Evolutionary conservation across 2,329 filamentous ascomycete species (phyloP).

Genomic region (Intubia oerlemansii): DNA sequence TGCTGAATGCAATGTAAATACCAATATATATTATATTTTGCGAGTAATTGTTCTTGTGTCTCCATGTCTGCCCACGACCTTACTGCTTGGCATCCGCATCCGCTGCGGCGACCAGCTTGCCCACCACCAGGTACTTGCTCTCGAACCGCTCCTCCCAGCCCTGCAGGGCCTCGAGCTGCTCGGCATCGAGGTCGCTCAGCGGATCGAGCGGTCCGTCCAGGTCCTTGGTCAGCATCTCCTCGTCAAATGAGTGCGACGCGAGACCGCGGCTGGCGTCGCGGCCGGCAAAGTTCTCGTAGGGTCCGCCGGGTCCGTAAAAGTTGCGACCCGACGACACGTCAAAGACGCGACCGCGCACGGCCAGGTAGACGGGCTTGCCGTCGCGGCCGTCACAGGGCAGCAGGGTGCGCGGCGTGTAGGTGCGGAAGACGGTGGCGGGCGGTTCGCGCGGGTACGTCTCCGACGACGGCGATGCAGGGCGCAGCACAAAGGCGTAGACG

Average conservation of each 20-base stretch:
- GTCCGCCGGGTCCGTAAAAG: conserved; percentile 90
- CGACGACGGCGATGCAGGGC: conserved; percentile 23
- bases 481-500: conserved; percentile 28
- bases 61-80: too few relatives aligned
- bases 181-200: conserved; percentile 46
- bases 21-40: too few relatives aligned
- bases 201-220: conserved; percentile 64
- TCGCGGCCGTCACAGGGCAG: conserved; percentile 64
- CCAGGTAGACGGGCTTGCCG: conserved; percentile 60
- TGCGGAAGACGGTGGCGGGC: conserved; percentile 39
- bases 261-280: conserved; percentile 75
- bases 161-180: conserved; percentile 62
- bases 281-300: conserved; percentile 91
- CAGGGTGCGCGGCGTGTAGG: conserved; percentile 61
- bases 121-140: conserved; percentile 92
- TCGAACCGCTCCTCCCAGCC: conserved; percentile 89
- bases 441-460: conserved; percentile 27
- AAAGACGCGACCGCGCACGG: conserved; percentile 80
- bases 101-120: conserved; percentile 45
- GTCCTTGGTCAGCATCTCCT: conserved; percentile 86
- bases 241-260: conserved; percentile 80
- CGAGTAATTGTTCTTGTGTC: too few relatives aligned
- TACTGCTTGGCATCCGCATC: conserved; percentile 14
- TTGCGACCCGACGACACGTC: conserved; percentile 73
- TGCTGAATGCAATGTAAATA: too few relatives aligned